Evolutionary conservation across 1,284 basidiomycete genomes (phyloP), one percentile per base, ranked within the genome.

Genomic region (Malassezia caprae): DNA sequence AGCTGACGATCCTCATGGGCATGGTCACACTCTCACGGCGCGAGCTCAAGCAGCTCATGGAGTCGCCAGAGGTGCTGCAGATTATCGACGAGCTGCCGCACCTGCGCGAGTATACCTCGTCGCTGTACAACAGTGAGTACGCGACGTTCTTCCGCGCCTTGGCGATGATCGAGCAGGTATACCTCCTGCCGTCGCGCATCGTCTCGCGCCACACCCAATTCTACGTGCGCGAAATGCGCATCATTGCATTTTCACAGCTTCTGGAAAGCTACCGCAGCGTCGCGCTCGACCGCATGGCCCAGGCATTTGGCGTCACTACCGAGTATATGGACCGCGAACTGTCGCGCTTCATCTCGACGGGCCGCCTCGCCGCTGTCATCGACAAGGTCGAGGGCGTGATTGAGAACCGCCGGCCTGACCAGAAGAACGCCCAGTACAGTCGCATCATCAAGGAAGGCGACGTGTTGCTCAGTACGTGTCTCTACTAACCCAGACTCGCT

Each of bases 151-250:
- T 96, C 77, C 78, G 84, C 30, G 85, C 91, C 0, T 81, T 96
- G 6, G 68, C 90, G 19, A 85, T 85, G 6, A 84, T 96, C 43
- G 90, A 96, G 76, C 84, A 90, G 77, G 82, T 82, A 0, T 83
- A 88, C 72, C 83, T 96, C 56, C 78, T 91, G 19, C 85, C 90
- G 10, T 93, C 88, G 15, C 85, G 88, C 24, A 78, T 90, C 42
- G 82, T 96, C 41, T 81, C 84, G 6, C 86, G 86, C 0, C 94
- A 98, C 72, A 82, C 89, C 1, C 82, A 88, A 3, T 96, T 81
- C 79, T 96, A 94, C 75, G 82, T 93, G 19, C 84, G 91, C 48
- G 94, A 96, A 76, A 91, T 96, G 87, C 84, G 93, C 40, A 91
- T 98, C 68, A 84, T 89, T 42, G 90, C 91, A 2, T 98, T 96